phyloP scores from a whole-genome alignment of 2,329 filamentous ascomycete genomes.

The Colletotrichum sp. region DNA sequence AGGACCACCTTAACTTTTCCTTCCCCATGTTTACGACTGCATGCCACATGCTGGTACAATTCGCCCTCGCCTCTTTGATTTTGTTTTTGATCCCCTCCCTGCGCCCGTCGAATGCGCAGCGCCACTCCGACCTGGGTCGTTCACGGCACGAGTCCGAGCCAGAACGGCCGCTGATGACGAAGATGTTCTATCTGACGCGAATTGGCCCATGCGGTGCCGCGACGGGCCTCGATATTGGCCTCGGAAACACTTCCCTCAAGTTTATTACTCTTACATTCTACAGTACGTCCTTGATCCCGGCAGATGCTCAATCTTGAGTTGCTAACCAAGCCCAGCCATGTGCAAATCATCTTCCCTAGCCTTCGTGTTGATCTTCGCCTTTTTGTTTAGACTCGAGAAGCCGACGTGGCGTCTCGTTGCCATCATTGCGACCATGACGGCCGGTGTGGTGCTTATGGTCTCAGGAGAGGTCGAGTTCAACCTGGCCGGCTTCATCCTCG shows the following conservation, averaged over 20 bases:
- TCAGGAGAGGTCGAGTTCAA: constrained; percentile 93
- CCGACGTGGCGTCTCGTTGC: constrained; percentile 84
- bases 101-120: constrained; percentile 63
- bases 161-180: constrained; percentile 74
- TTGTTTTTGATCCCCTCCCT: constrained; percentile 84
- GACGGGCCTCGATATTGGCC: constrained; percentile 92
- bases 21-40: constrained; percentile 96
- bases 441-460: constrained; percentile 97
- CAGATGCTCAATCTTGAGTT: background rate
- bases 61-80: constrained; percentile 76
- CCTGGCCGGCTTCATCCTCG: constrained; percentile 83
- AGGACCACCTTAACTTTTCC: constrained; percentile 83
- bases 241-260: constrained; percentile 94
- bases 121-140: constrained; percentile 53
- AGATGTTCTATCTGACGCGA: constrained; percentile 88
- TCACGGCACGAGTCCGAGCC: constrained; percentile 60
- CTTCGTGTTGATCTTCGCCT: constrained; percentile 94
- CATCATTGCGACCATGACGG: constrained; percentile 91
- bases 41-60: constrained; percentile 95
- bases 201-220: constrained; percentile 91
- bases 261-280: constrained; percentile 98
- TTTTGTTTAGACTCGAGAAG: constrained; percentile 88
- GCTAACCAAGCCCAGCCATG: constrained; percentile 68
- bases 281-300: constrained; percentile 58
- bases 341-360: constrained; percentile 97